Conservation (phyloP, 2,329 filamentous ascomycete genomes). For the Akanthomyces dipterigenus region DNA sequence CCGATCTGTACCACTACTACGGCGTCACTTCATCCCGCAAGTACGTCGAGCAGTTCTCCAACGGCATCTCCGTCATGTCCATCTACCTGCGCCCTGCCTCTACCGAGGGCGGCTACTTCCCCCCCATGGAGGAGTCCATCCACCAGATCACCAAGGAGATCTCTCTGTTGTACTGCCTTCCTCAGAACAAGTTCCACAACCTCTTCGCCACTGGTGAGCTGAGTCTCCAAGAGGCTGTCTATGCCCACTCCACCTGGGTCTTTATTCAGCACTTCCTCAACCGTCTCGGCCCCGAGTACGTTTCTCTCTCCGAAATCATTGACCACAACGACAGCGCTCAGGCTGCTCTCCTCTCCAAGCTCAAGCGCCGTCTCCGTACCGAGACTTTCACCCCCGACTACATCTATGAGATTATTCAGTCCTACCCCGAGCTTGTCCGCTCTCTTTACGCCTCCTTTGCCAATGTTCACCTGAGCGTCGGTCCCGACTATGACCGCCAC, state of each 20-base stretch:
- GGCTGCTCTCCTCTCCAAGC: slow-evolving; percentile 79
- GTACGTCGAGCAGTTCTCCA: slow-evolving; percentile 98
- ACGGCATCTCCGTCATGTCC: slow-evolving; percentile 95
- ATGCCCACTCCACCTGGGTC: slow-evolving; percentile 95
- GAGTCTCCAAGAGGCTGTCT: slow-evolving; percentile 93
- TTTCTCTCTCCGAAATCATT: slow-evolving; percentile 73
- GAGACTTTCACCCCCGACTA: slow-evolving; percentile 98
- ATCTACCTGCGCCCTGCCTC: slow-evolving; percentile 77
- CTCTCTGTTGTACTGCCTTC: slow-evolving; percentile 93
- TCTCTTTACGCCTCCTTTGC: slow-evolving; percentile 89
- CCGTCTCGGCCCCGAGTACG: slow-evolving; percentile 86
- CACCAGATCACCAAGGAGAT: slow-evolving; percentile 99
- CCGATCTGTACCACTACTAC: slow-evolving; percentile 97
- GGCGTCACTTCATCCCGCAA: slow-evolving; percentile 93
- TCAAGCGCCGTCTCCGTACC: slow-evolving; percentile 89
- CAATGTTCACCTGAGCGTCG: slow-evolving; percentile 64
- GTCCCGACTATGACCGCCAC: slow-evolving; percentile 43
- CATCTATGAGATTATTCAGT: slow-evolving; percentile 92
- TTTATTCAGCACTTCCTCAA: slow-evolving; percentile 98
- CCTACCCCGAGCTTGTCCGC: slow-evolving; percentile 80
- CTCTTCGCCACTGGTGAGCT: slow-evolving; percentile 81
- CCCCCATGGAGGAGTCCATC: slow-evolving; percentile 87
- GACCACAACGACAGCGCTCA: slow-evolving; percentile 77
- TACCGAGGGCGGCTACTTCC: slow-evolving; percentile 51
- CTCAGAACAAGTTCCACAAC: slow-evolving; percentile 90